phyloP scores from a whole-genome alignment of 768 basidiomycete genomes.

The Tephrocybe sp. region DNA sequence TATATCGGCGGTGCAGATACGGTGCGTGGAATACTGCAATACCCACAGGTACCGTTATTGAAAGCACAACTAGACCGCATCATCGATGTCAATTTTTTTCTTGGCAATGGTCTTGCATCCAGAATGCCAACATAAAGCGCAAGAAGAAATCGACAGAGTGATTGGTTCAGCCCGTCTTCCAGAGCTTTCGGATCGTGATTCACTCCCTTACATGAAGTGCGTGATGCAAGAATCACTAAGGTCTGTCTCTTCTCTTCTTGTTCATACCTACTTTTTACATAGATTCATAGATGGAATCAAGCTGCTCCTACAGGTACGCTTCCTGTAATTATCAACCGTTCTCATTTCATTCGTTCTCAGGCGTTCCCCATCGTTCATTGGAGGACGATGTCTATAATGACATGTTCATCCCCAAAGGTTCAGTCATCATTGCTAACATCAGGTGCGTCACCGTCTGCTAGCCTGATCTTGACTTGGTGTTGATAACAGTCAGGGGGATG shows the following conservation, averaged over 20 bases:
- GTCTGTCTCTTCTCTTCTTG: conserved; percentile 1
- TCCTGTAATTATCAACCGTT: background rate
- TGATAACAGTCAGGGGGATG: conserved; percentile 21
- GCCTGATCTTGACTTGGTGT: background rate
- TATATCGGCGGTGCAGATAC: conserved; percentile 34
- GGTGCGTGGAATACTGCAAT: conserved; percentile 19
- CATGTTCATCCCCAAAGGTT: conserved; percentile 35
- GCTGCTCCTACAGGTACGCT: conserved; percentile 4
- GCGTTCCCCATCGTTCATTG: conserved; percentile 22
- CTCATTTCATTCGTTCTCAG: background rate
- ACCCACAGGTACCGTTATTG: background rate
- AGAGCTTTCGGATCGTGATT: conserved; percentile 25
- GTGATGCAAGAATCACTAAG: conserved; percentile 30
- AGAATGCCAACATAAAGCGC: conserved; percentile 35
- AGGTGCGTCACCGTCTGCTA: conserved; percentile 14
- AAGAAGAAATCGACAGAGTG: conserved; percentile 40
- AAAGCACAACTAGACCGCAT: conserved; percentile 24
- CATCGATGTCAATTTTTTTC: conserved; percentile 31
- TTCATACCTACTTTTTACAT: no score
- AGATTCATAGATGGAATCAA: conserved; percentile 9
- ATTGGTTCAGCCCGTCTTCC: conserved; percentile 37
- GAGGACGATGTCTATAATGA: conserved; percentile 32
- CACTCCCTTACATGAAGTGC: conserved; percentile 38
- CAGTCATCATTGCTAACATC: conserved; percentile 26
- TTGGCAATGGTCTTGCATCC: conserved; percentile 40